Base-by-base conservation (phyloP, 2,329 filamentous ascomycete species). In the Nothomitra cinnamomea region DNA sequence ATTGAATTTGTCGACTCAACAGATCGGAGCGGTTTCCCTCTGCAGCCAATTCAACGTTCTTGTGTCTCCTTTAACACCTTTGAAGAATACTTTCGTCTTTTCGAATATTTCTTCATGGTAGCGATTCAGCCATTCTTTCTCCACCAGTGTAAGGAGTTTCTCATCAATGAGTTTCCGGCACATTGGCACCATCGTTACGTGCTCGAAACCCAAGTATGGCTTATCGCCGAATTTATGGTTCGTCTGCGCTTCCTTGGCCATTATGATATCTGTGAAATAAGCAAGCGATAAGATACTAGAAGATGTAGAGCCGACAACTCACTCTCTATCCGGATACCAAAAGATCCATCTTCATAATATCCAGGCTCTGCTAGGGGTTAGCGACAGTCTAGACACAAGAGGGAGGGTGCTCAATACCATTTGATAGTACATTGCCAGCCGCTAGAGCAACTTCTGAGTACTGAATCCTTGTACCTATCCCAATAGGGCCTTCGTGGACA, bases 181-280 rank as follows among this genome's bases (percentile, higher is more conserved):
- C 69, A 95, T 88, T 0, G 92, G 92, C 17, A 90, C 87, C 87
- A 98, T 87, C 0, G 92, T 98, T 59, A 96, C 88, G 67, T 94
- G 87, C 71, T 98, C 90, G 60, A 98, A 98, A 2, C 89, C 88
- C 36, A 96, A 73, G 69, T 86, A 98, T 1, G 89, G 84, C 70
- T 94, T 95, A 61, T 95, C 90, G 19, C 89, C 90, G 64, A 96
- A 96, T 36, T 82, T 80, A 67, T 94, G 78, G 57, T 82, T 82
- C 3, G 90, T 95, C 67, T 89, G 74, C n/a, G 85, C 83, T 65
- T 95, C 88, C 59, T 79, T 83, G 28, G 94, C 87, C 74, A 96
- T 83, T 58, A 94, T 80, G 62, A 98, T 81, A 66, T 98, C 72
- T 75, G 52, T 1, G 13, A 42, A 54, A 55, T 58, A 53, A 60